Evolutionary conservation across 75 land plant genomes (phyloP).

Genomic region (Adiantum capillusveneris): DNA sequence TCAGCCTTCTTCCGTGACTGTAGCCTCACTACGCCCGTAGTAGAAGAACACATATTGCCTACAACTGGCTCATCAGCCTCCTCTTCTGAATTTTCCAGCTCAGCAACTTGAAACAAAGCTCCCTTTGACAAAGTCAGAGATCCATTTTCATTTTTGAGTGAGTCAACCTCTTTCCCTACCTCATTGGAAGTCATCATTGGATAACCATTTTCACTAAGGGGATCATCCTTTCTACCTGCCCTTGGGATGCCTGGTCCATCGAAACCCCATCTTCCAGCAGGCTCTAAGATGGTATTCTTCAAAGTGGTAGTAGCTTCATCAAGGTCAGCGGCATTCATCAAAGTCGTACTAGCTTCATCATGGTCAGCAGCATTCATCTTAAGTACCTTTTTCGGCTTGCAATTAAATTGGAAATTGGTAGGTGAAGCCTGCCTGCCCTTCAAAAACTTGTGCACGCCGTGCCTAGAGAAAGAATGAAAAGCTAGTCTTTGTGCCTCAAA

Average conservation of each 20-base stretch:
- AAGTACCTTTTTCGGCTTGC: too few species aligned
- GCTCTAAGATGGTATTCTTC: too few species aligned
- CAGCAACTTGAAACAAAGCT: too few species aligned
- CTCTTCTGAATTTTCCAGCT: constrained; percentile 2
- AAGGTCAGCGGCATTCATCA: not conserved
- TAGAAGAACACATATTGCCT: constrained; percentile 94
- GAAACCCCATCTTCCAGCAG: constrained; percentile 27
- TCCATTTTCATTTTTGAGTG: too few species aligned
- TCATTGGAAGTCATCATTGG: too few species aligned
- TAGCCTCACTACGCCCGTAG: constrained; percentile 94
- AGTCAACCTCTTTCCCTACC: not conserved
- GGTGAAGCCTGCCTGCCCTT: constrained; percentile 43
- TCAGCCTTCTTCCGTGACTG: constrained; percentile 97
- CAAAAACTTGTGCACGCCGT: constrained; percentile 57
- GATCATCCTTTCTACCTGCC: constrained; percentile 3
- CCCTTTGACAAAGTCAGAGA: too few species aligned
- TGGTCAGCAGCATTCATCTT: too few species aligned
- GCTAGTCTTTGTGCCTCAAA: constrained; percentile 73
- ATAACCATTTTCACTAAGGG: too few species aligned
- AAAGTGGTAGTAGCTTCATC: not conserved
- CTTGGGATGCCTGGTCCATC: constrained; percentile 14
- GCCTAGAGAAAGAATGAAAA: constrained; percentile 57
- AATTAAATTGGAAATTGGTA: too few species aligned
- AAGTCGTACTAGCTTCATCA: constrained; percentile 3
- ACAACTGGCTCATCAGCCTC: constrained; percentile 38